Conservation (phyloP, 1,139 yeast genomes). For the Hemisphaericaspora xylofermentans region DNA sequence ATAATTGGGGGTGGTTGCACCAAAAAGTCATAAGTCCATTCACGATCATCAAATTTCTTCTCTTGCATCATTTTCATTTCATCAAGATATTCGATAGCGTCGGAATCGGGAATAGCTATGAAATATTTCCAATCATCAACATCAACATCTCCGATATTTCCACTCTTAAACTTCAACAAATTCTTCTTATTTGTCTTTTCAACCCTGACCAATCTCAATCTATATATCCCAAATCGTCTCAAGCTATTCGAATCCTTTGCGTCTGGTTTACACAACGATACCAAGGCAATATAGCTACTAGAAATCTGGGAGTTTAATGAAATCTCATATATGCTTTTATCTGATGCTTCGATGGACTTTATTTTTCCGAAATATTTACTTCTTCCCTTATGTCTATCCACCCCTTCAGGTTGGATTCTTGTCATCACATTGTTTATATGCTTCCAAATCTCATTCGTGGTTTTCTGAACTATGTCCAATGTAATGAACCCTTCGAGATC, state of each 20-base stretch:
- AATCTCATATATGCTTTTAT: constrained; percentile 4
- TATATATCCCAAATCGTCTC: constrained; percentile 28
- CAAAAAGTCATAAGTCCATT: background rate
- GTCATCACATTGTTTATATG: constrained; percentile 6
- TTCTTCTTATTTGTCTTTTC: constrained; percentile 1
- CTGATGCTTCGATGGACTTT: constrained; percentile 8
- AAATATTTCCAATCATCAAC: constrained; percentile 9
- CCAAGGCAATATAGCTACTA: constrained; percentile 13
- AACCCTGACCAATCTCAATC: constrained; percentile 17
- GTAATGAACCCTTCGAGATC: constrained; percentile 1
- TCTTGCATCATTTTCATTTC: constrained; percentile 1
- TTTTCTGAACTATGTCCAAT: background rate
- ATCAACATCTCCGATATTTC: constrained; percentile 5
- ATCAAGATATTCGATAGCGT: constrained; percentile 2
- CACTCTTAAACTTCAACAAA: constrained; percentile 6
- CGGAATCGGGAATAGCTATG: constrained; percentile 8
- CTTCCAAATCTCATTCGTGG: constrained; percentile 1
- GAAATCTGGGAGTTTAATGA: constrained; percentile 2
- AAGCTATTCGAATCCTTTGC: constrained; percentile 22
- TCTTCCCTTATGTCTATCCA: constrained; percentile 3
- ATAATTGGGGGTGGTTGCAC: too few relatives aligned
- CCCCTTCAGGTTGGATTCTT: constrained; percentile 4
- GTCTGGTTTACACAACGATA: constrained; percentile 32
- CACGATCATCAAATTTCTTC: background rate
- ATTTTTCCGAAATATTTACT: constrained; percentile 12